Evolutionary conservation across 192 early-diverging fungal species (phyloP).

Genomic region (Mortierella antarctica): DNA sequence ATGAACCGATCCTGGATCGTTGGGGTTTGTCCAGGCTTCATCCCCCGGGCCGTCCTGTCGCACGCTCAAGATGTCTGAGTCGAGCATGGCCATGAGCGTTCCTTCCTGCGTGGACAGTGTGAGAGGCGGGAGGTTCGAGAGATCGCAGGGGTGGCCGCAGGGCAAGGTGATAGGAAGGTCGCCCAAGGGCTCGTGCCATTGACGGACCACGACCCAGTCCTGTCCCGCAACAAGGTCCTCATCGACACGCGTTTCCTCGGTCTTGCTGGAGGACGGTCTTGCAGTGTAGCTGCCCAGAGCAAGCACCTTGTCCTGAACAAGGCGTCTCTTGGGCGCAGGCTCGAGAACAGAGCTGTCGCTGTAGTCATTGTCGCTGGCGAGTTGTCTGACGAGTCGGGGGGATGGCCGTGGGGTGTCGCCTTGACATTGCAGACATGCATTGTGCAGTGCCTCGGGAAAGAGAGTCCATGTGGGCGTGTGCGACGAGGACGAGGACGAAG

Average conservation of each 20-base stretch:
- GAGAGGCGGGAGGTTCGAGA: neutral
- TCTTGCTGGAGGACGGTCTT: neutral
- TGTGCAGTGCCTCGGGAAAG: constrained; percentile 13
- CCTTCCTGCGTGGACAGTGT: constrained; percentile 7
- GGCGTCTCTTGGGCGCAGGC: constrained; percentile 11
- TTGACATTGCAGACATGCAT: constrained; percentile 1
- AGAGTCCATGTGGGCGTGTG: constrained; percentile 8
- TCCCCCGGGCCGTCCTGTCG: constrained; percentile 13
- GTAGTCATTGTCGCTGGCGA: no score
- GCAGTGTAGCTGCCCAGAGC: neutral
- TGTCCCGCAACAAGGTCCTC: neutral
- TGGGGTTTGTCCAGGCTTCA: constrained; percentile 1
- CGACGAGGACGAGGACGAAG: no score
- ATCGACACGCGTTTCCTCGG: no score
- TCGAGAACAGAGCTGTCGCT: neutral
- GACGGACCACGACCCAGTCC: constrained; percentile 13
- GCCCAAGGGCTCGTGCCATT: constrained; percentile 11
- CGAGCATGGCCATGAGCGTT: constrained; percentile 10
- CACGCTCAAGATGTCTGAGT: constrained; percentile 9
- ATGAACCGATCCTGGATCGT: neutral
- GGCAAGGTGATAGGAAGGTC: neutral
- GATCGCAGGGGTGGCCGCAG: constrained; percentile 15
- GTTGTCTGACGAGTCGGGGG: neutral
- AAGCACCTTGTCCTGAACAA: constrained; percentile 6
- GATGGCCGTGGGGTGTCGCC: neutral